Percentiles rank a stretch among this genome's conserved stretches.
Conservation (phyloP, 2,329 filamentous ascomycete genomes). For the Alternaria sp. region DNA sequence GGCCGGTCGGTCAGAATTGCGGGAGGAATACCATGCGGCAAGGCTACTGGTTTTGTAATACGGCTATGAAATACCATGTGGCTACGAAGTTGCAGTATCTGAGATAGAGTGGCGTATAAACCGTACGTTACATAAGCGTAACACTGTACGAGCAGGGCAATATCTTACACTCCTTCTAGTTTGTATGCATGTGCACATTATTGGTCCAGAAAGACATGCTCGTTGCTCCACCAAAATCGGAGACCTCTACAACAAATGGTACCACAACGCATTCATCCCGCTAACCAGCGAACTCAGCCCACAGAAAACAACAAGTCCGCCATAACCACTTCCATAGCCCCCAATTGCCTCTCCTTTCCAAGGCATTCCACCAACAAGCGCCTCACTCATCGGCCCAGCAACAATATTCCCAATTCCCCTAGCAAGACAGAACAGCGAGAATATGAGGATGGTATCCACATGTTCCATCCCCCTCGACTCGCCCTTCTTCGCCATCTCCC, state of each 20-base stretch:
- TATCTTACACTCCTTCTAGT: too few relatives aligned
- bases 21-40: background rate
- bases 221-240: background rate
- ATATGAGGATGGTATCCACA: constrained; percentile 1
- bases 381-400: background rate
- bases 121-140: background rate
- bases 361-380: background rate
- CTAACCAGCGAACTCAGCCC: background rate
- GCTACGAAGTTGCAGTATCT: background rate
- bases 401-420: background rate
- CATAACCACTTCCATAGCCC: constrained; percentile 1
- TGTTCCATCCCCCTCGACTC: background rate
- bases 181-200: too few relatives aligned
- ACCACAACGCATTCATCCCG: background rate
- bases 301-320: constrained; percentile 1
- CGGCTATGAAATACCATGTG: background rate
- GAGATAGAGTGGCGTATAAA: too few relatives aligned
- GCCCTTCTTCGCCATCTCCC: background rate
- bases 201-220: background rate
- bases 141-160: background rate
- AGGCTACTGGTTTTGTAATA: background rate
- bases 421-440: background rate
- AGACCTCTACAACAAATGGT: background rate
- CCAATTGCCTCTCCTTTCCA: background rate
- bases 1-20: background rate